Evolutionary conservation across 2,329 filamentous ascomycete species (phyloP), one percentile per base, ranked within the genome.

Genomic region (Colletotrichum ledebouriae): DNA sequence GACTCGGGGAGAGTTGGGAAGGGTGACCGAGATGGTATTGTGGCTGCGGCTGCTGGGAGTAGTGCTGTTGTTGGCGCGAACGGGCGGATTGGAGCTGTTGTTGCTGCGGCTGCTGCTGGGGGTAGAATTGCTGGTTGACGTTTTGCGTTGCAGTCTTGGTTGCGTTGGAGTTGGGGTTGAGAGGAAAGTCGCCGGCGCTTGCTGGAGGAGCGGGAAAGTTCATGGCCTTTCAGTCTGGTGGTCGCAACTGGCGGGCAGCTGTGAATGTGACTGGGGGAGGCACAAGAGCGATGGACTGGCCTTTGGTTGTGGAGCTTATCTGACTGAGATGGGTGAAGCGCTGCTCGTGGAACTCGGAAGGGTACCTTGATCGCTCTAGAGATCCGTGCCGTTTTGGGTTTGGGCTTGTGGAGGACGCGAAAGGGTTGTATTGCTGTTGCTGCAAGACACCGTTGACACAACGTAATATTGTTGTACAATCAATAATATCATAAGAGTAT

Each of bases 181-280:
- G 76, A 73, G 61, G 67, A 72, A 60, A 42, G 70, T 71, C 34
- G 68, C 73, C 42, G 63, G 60, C 59, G 75, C 72, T 69, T 71
- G 70, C 33, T 20, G 47, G 72, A 70, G 75, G 73, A 70, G 75
- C 69, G 70, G 72, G 74, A 75, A 78, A 76, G 76, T 72, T 78
- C 76, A 78, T 78, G 70, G 67, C 67, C 67, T 25, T 59, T 11
- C 44, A 57, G 50, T 62, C 49, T 62, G 59, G 59, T 56, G 59
- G 59, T 63, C 41, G 49, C 66, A 69, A 69, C 66, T 69, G 66
- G 66, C 66, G n/a, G 66, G 25, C 66, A 69, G 66, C 66, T 69
- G 66, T 39, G 49, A 59, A 62, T 33, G 49, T 44, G 44, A 69
- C 22, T 63, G 56, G 62, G 67, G 46, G 61, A 59, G 34, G 29